Base-by-base conservation (phyloP, 768 basidiomycete genomes). In the Tricholoma saponaceum region DNA sequence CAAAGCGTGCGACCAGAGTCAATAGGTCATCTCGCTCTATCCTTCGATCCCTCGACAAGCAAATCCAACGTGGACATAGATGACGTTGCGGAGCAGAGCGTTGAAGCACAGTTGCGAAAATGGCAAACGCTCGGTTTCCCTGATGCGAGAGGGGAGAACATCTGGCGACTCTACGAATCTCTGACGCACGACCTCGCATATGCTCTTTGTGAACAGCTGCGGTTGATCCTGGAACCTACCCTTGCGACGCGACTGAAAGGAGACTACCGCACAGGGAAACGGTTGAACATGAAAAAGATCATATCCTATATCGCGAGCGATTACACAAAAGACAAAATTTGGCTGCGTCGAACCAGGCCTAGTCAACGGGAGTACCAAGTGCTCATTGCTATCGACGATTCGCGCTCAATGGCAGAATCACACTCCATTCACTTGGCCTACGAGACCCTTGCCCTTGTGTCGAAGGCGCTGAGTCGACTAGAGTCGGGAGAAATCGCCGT, bases 241-340 rank as follows among this genome's bases (percentile, higher is more conserved):
- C 78, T 90, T 51, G 94, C 97, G 5, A 97, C 96, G 5, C 84
- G 97, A 20, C 79, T 99, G 44, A 89, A 90, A 72, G 97, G 97
- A 37, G 97, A 98, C 76, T 99, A 97, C 72, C 90, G 95, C 28
- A 95, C 92, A 0, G 97, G 97, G 53, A 99, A 99, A 74, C 83
- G 96, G 18, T 82, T 99, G 28, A 98, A 98, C 72, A 98, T 98
- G 96, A 94, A 95, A 70, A 95, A 95, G 74, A 93, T 98, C 70
- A 95, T 99, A 59, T 86, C 91, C 3, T 98, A 96, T 78, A 95
- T 99, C 59, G 96, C 97, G 33, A 92, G 90, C 74, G 97, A 99
- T 74, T 99, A 92, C 77, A 98, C 95, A 52, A 98, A 98, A 71
- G 96, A 99, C 80, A 95, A 95, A 74, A 98, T 98, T 62, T 99